Base-by-base conservation (phyloP, 78 protist species). In the Capsaspora owczarzaki region DNA sequence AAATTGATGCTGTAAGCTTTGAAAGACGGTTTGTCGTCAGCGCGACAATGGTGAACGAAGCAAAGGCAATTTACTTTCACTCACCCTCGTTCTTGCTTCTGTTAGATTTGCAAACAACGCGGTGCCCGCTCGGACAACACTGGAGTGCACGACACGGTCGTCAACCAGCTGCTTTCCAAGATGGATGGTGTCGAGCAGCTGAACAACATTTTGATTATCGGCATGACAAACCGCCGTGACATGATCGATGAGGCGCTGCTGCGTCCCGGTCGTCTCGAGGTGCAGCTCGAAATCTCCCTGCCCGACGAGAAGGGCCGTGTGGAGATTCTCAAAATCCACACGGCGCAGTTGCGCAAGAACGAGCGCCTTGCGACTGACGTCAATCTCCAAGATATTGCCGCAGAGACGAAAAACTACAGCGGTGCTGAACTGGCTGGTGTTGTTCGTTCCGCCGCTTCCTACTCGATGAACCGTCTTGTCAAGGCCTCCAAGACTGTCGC, bases 201-300 rank as follows among this genome's bases (percentile, higher is more conserved):
- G 38, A 95, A 98, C 95, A 98, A 98, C 93, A 92, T 98, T 74
- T 90, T 98, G 23, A 51, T 98, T 61, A 95, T 98, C 60, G 99
- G 99, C 60, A 98, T 98, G 99, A 98, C 99, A 43, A 98, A 98
- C 83, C 61, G 97, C 25, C 84, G 79, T 76, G 99, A 98, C 85
- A 78, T 98, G 94, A 91, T 98, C 42, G 99, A 98, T 84, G 98
- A 93, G 51, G 99, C 99, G 41, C 89, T 98, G 31, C 87, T 96
- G 35, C 89, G 99, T 14, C 86, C 98, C 20, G 99, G 99, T 49
- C 92, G 99, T 37, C 74, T 98, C 25, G 99, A 98, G 78, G 96
- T 96, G 27, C 91, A 95, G 68, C 84, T 97, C 19, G 98, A 97
- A 71, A 94, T 97, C 61, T 83, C 89, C 19, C 90, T 96, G n/a